These are phyloP conservation scores for Colletotrichum higginsianum DNA, from an alignment of 2,329 filamentous ascomycete species.

Conservation along the genomic window DNA sequence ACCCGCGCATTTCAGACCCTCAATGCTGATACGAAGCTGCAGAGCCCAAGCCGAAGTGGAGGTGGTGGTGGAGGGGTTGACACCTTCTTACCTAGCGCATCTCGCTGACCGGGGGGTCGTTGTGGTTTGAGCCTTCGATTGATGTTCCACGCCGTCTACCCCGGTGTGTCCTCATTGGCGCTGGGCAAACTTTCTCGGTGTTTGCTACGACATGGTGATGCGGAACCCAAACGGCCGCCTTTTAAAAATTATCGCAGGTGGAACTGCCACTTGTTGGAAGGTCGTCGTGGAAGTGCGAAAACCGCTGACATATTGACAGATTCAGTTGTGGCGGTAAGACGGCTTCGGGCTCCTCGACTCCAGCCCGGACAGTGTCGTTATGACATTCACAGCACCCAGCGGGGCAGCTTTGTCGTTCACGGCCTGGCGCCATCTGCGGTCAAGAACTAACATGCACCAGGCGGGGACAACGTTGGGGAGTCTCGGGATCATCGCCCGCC, in stretches of 20 bases:
- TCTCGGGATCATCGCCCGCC: constrained; percentile 18
- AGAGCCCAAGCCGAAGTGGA: constrained; percentile 30
- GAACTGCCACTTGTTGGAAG: background rate
- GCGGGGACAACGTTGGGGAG: constrained; percentile 9
- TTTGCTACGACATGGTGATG: background rate
- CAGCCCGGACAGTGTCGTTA: background rate
- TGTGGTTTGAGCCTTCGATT: constrained; percentile 12
- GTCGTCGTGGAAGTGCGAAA: background rate
- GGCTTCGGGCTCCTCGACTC: background rate
- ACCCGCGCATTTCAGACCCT: constrained; percentile 8
- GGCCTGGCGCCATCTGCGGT: constrained; percentile 11
- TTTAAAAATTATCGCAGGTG: no score
- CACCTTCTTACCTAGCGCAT: constrained; percentile 17
- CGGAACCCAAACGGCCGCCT: no score
- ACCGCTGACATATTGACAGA: constrained; percentile 27
- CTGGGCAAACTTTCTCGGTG: constrained; percentile 17
- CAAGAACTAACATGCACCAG: constrained; percentile 1
- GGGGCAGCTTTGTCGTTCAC: background rate
- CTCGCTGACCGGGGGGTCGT: constrained; percentile 22
- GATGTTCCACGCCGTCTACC: constrained; percentile 25
- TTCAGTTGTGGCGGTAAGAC: constrained; percentile 10
- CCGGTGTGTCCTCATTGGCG: constrained; percentile 14
- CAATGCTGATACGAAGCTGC: constrained; percentile 39
- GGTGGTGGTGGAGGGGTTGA: constrained; percentile 8
- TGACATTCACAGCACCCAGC: background rate